Conservation (phyloP, 169 alveolate species). For the Plasmodium adleri region DNA sequence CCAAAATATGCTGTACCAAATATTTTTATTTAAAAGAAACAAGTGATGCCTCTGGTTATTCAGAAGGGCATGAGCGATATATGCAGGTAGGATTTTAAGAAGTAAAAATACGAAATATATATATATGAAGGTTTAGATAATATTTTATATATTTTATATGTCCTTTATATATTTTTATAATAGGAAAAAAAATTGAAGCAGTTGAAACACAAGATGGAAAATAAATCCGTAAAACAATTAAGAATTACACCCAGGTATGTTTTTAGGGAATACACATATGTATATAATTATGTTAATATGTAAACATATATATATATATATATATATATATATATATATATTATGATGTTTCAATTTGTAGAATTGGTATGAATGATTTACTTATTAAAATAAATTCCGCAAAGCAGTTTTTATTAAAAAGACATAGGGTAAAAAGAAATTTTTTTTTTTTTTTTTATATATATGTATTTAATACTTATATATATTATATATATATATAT, state of each 20-base stretch:
- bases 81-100: constrained; percentile 30
- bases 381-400: constrained; percentile 68
- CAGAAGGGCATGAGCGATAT: constrained; percentile 68
- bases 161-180: constrained; percentile 12
- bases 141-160: neutral
- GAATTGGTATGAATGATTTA: constrained; percentile 64
- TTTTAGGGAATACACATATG: neutral
- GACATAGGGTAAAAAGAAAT: constrained; percentile 34
- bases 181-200: constrained; percentile 75
- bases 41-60: constrained; percentile 29
- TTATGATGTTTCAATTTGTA: neutral
- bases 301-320: neutral
- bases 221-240: constrained; percentile 64
- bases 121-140: neutral
- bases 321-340: constrained; percentile 1
- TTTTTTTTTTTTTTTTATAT: neutral
- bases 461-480: neutral
- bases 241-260: constrained; percentile 67
- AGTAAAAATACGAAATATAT: neutral
- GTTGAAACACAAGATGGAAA: constrained; percentile 43
- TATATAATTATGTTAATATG: neutral
- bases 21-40: constrained; percentile 47
- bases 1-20: constrained; percentile 14
- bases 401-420: constrained; percentile 51
- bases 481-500: neutral